Evolutionary conservation across 2,329 filamentous ascomycete species (phyloP), one percentile per base, ranked within the genome.

Genomic region (Erysiphe pulchra): DNA sequence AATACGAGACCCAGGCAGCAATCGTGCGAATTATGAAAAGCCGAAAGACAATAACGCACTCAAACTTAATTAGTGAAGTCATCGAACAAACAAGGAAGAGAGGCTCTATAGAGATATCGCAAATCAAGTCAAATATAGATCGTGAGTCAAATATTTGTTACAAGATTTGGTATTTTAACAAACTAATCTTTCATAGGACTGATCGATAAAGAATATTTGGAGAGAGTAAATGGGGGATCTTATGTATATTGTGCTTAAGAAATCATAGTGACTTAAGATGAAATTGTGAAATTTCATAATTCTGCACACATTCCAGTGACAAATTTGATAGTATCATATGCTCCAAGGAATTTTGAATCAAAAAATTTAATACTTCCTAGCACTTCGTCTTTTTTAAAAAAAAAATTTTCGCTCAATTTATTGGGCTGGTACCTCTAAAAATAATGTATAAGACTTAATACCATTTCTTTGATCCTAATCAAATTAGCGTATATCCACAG

Each of bases 21-120:
- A 92, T 98, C 57, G 90, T 98, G 50, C 69, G 90, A 16, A 92
- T 98, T 57, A 86, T 98, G 81, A 98, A 98, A 73, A 80, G 77
- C 51, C 71, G 84, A 52, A 94, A 94, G 71, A 72, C 64, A 9
- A 86, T 95, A 62, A 75, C 73, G 4, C 87, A 95, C 58, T 68
- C 74, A n/a, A 80, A 92, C 59, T 65, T 98, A 24, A 80, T 95
- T 17, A 77, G 80, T 2, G 86, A 95, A 64, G 85, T 93, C 16
- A 94, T 98, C 57, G 81, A 78, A 54, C 76, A 87, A 57, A 98
- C 87, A 1, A 82, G 78, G 65, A 82, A 73, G 52, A 70, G 90
- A 46, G 92, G 90, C 13, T 83, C 82, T 16, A 67, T 98, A 48
- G 86, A 92, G 57, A 72, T 85, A 37, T 68, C 68, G 1, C 84